Conservation (phyloP, 305 asterid species). For the Coffea humblotiana region DNA sequence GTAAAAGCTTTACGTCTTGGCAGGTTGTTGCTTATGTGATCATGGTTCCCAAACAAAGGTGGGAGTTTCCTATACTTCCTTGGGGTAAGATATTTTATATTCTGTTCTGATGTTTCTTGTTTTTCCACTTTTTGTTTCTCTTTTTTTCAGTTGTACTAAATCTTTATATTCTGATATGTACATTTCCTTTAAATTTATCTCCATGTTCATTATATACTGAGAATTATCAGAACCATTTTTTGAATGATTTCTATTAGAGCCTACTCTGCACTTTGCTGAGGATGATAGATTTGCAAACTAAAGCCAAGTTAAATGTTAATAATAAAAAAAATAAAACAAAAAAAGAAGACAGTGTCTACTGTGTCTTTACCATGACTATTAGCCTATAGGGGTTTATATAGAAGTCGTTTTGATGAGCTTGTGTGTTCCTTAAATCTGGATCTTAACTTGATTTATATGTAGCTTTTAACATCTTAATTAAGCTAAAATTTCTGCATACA, state of each 20-base stretch:
- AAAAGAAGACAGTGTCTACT: not conserved
- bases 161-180: not conserved
- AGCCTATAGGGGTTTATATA: not conserved
- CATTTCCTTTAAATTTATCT: not conserved
- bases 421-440: not conserved
- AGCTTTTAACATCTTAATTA: too few relatives aligned
- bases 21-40: constrained; percentile 71
- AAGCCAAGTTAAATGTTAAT: not conserved
- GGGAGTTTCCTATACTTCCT: constrained; percentile 84
- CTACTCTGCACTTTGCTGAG: not conserved
- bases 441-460: too few relatives aligned
- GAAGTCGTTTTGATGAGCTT: not conserved
- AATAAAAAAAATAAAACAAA: not conserved
- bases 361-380: not conserved
- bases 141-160: not conserved
- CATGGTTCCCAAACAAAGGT: constrained; percentile 66
- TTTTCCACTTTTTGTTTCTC: not conserved
- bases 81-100: constrained; percentile 59
- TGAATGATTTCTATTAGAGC: not conserved
- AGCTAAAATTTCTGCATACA: too few relatives aligned
- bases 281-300: not conserved
- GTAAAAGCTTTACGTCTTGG: constrained; percentile 14
- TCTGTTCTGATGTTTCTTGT: not conserved
- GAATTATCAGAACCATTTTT: not conserved
- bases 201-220: not conserved